Conservation (phyloP, 805 yeast species). For the Wickerhamiella sergipiensis region DNA sequence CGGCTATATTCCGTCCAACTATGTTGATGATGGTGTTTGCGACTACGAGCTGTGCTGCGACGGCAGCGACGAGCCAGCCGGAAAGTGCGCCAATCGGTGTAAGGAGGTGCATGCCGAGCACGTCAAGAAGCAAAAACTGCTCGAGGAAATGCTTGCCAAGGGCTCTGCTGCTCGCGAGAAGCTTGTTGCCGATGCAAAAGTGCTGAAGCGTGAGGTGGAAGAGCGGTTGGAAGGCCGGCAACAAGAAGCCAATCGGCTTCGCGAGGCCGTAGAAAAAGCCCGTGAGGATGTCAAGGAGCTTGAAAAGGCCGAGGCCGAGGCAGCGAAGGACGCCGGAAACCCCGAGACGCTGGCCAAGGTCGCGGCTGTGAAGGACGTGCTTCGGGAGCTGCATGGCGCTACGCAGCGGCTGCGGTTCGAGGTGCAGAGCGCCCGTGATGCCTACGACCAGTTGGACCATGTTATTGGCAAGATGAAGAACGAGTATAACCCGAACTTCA, state of each 20-base stretch:
- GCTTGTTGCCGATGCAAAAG: constrained; percentile 21
- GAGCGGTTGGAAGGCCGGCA: constrained; percentile 1
- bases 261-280: constrained; percentile 13
- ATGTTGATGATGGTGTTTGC: constrained; percentile 82
- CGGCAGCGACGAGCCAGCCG: constrained; percentile 66
- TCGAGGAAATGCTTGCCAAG: constrained; percentile 14
- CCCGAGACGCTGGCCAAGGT: constrained; percentile 9
- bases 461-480: constrained; percentile 37
- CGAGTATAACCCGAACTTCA: constrained; percentile 70
- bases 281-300: constrained; percentile 25
- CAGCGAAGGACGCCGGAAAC: background rate
- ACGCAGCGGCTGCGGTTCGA: constrained; percentile 3
- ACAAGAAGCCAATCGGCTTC: constrained; percentile 11
- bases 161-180: constrained; percentile 28
- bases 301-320: constrained; percentile 3
- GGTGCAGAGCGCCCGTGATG: constrained; percentile 4
- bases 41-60: constrained; percentile 86
- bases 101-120: constrained; percentile 33
- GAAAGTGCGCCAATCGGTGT: constrained; percentile 46
- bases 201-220: constrained; percentile 6
- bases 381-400: constrained; percentile 11
- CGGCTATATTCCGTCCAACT: constrained; percentile 45
- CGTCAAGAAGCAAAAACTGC: constrained; percentile 16
- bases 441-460: constrained; percentile 12
- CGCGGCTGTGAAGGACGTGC: constrained; percentile 9